phyloP scores from a whole-genome alignment of 768 basidiomycete genomes.

The Paxillus ammoniavirescens region DNA sequence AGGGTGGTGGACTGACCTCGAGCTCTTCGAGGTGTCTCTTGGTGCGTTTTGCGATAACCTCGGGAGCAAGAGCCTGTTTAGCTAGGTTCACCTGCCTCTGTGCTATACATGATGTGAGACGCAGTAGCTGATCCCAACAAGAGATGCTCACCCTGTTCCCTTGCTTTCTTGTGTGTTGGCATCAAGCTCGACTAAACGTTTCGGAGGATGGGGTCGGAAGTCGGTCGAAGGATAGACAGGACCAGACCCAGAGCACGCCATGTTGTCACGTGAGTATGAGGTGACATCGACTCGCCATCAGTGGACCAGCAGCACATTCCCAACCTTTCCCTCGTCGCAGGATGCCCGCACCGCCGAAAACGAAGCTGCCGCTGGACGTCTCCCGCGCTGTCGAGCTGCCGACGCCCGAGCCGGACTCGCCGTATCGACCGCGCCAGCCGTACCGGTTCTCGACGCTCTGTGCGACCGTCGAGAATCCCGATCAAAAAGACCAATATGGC shows the following conservation, averaged over 20 bases:
- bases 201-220: not conserved
- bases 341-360: slow-evolving; percentile 13
- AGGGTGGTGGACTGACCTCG: slow-evolving; percentile 47
- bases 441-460: slow-evolving; percentile 91
- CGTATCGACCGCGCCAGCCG: slow-evolving; percentile 61
- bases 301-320: too few species aligned
- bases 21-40: slow-evolving; percentile 82
- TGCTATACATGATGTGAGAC: slow-evolving; percentile 26
- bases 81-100: slow-evolving; percentile 48
- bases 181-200: slow-evolving; percentile 29
- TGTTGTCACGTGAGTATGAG: not conserved
- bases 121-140: slow-evolving; percentile 1
- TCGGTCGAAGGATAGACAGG: not conserved
- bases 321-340: not conserved
- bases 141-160: slow-evolving; percentile 44
- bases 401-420: slow-evolving; percentile 82
- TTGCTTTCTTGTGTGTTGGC: slow-evolving; percentile 46
- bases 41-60: slow-evolving; percentile 72
- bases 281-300: too few species aligned
- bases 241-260: slow-evolving; percentile 2
- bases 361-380: slow-evolving; percentile 7
- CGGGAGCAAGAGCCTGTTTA: slow-evolving; percentile 49
- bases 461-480: slow-evolving; percentile 88
- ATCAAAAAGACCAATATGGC: slow-evolving; percentile 93
- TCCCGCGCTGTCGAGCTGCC: slow-evolving; percentile 52